A percentile compares a stretch with the other conserved stretches of the same genome.
Conservation (phyloP, 1,139 yeast genomes). For the Torulaspora globosa region DNA sequence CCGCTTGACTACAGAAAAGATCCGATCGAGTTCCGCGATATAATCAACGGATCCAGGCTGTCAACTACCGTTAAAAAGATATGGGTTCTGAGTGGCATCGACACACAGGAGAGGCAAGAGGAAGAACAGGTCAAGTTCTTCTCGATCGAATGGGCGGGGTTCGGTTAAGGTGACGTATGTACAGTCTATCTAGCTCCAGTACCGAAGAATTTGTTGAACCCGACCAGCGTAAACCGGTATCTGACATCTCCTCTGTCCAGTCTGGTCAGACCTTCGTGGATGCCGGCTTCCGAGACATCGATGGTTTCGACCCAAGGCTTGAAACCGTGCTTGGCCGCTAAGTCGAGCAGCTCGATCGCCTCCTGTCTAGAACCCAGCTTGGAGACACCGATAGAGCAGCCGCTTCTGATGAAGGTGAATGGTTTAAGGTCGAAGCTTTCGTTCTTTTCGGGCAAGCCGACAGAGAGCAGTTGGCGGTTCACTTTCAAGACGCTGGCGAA, state of each 20-base stretch:
- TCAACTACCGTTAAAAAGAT: constrained; percentile 91
- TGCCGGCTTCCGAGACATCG: constrained; percentile 50
- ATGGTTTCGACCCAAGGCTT: constrained; percentile 59
- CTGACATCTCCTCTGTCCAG: constrained; percentile 53
- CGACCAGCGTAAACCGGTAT: constrained; percentile 61
- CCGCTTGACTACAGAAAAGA: constrained; percentile 45
- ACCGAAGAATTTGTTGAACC: constrained; percentile 30
- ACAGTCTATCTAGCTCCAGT: constrained; percentile 8
- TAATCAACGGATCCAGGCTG: constrained; percentile 79
- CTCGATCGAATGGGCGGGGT: constrained; percentile 80
- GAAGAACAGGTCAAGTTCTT: constrained; percentile 41
- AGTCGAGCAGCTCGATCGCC: constrained; percentile 50
- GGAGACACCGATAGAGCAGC: constrained; percentile 34
- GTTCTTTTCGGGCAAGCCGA: constrained; percentile 49
- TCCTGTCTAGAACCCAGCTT: constrained; percentile 50
- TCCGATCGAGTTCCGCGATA: constrained; percentile 49
- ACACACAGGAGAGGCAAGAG: constrained; percentile 10
- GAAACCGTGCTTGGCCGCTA: constrained; percentile 50
- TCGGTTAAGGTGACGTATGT: constrained; percentile 43
- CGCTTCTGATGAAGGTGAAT: constrained; percentile 41
- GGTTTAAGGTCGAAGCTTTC: constrained; percentile 44
- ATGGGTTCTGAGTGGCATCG: constrained; percentile 60
- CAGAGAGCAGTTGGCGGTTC: constrained; percentile 50
- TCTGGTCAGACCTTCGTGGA: constrained; percentile 49
- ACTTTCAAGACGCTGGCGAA: constrained; percentile 41